Conservation (phyloP, 768 basidiomycete species). For the Mycena sanguinolenta region DNA sequence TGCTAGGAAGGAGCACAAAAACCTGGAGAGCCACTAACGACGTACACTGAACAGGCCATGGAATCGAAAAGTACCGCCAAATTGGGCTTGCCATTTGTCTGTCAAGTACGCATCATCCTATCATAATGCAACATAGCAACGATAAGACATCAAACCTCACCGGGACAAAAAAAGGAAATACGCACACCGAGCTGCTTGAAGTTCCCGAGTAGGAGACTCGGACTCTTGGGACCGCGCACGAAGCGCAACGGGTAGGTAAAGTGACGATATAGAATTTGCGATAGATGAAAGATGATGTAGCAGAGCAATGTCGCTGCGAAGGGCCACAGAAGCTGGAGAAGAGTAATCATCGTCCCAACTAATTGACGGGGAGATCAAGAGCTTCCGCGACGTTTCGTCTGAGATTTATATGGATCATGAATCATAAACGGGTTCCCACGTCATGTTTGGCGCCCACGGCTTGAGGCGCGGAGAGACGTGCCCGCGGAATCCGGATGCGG, state of each 20-base stretch:
- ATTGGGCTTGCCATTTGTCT: conserved; percentile 14
- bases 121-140: background rate
- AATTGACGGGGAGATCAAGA: background rate
- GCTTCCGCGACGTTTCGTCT: background rate
- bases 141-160: too few relatives aligned
- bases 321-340: background rate
- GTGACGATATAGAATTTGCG: conserved; percentile 21
- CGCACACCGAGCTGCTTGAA: conserved; percentile 41
- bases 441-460: background rate
- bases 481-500: too few relatives aligned
- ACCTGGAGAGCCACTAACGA: background rate
- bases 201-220: conserved; percentile 52
- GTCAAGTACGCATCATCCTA: conserved; percentile 12
- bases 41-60: conserved; percentile 24
- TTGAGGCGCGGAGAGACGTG: too few relatives aligned
- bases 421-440: background rate
- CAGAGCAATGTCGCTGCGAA: conserved; percentile 1
- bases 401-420: background rate
- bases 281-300: background rate
- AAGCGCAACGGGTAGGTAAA: conserved; percentile 46
- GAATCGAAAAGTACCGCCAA: conserved; percentile 18
- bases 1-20: background rate
- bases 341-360: conserved; percentile 1
- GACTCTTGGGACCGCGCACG: conserved; percentile 52
- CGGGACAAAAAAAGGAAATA: too few relatives aligned